Conservation (phyloP, 331 rosid species). For the Prunus yedoensis region DNA sequence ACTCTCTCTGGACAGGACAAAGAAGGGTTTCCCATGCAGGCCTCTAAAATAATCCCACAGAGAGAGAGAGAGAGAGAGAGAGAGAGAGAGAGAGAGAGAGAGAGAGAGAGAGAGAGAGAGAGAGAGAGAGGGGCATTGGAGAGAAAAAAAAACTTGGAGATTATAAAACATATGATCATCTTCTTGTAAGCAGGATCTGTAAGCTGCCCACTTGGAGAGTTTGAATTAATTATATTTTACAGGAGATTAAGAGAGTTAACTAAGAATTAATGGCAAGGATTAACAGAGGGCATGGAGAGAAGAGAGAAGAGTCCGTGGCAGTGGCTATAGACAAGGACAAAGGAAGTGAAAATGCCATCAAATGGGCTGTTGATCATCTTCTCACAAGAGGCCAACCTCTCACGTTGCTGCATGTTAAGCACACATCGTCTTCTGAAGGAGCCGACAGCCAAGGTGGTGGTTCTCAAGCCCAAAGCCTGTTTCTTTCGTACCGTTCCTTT, state of each 20-base stretch:
- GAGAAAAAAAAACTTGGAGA: too few species aligned
- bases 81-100: too few species aligned
- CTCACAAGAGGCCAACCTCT: conserved; percentile 57
- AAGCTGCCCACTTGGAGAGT: too few species aligned
- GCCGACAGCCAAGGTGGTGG: conserved; percentile 42
- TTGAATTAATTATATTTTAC: not conserved
- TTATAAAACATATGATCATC: too few species aligned
- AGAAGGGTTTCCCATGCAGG: too few species aligned
- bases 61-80: too few species aligned
- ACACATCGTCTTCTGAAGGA: conserved; percentile 14
- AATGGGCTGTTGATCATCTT: conserved; percentile 77
- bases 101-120: too few species aligned
- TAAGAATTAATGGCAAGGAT: not conserved
- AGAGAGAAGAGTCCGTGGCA: conserved; percentile 44
- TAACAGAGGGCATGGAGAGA: not conserved
- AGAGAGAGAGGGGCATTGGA: too few species aligned
- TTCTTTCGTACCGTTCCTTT: conserved; percentile 66
- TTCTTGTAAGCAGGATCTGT: too few species aligned
- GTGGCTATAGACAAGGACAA: conserved; percentile 81
- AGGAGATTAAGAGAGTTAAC: not conserved
- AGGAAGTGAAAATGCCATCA: conserved; percentile 71
- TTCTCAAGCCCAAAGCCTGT: conserved; percentile 55
- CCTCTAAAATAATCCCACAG: too few species aligned
- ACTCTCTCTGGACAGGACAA: too few species aligned
- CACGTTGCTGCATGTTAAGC: conserved; percentile 58